phyloP scores from a whole-genome alignment of 441 rosid species.

The Rhodomyrtus psidioides region DNA sequence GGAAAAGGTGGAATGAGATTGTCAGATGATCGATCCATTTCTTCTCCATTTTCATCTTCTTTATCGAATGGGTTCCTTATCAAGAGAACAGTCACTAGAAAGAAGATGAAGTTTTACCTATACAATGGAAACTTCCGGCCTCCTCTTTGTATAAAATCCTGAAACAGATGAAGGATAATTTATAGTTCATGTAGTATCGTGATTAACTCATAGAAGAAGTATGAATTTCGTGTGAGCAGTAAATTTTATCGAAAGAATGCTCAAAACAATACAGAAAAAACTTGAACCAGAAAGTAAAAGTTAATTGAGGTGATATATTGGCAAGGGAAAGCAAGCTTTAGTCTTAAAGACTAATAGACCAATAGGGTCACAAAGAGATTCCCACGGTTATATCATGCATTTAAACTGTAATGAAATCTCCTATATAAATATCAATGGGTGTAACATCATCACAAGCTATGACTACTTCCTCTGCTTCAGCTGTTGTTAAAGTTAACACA shows the following conservation, averaged over 20 bases:
- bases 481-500: background rate
- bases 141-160: conserved; percentile 79
- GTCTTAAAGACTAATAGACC: background rate
- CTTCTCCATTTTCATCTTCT: background rate
- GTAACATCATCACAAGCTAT: background rate
- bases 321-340: background rate
- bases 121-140: conserved; percentile 71
- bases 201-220: background rate
- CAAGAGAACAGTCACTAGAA: background rate
- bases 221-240: background rate
- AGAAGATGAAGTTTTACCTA: conserved; percentile 38
- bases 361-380: background rate
- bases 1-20: background rate
- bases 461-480: background rate
- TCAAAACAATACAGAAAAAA: background rate
- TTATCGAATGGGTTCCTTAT: background rate
- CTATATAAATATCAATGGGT: background rate
- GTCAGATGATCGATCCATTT: background rate
- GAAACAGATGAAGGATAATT: background rate
- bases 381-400: background rate
- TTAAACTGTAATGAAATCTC: background rate
- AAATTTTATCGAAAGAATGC: background rate
- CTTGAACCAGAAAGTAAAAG: background rate
- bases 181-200: background rate
- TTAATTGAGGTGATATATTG: background rate